Evolutionary conservation across 352 stramenopile species (phyloP).

Genomic region (Phytophthora sojae): DNA sequence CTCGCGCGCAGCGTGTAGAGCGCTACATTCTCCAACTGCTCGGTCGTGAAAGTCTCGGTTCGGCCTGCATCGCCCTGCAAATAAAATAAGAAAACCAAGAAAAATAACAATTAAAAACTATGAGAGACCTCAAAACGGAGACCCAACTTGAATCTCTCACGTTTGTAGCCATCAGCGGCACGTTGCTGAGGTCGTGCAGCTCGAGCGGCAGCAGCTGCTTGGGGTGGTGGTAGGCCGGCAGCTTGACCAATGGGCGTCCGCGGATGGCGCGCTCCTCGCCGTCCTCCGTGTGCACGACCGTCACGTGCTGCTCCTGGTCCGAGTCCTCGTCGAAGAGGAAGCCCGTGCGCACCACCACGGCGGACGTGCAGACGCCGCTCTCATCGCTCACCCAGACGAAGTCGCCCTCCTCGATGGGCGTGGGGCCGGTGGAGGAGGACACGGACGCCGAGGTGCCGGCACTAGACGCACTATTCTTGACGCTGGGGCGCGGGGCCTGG

Average conservation of each 20-base stretch:
- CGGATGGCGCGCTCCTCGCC: conserved; percentile 81
- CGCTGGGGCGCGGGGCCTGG: background rate
- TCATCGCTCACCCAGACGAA: conserved; percentile 75
- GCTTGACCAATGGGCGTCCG: conserved; percentile 58
- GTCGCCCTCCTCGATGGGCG: conserved; percentile 64
- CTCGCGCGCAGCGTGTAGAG: conserved; percentile 77
- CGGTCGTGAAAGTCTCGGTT: conserved; percentile 63
- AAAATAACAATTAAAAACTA: conserved; percentile 1
- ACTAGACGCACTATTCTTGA: background rate
- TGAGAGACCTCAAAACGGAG: background rate
- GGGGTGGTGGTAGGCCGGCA: conserved; percentile 68
- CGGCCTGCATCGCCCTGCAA: conserved; percentile 58
- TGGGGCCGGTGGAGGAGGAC: background rate
- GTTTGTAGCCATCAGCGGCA: conserved; percentile 74
- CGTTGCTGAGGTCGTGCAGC: conserved; percentile 72
- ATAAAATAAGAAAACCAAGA: background rate
- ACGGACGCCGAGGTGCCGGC: background rate
- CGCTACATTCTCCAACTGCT: conserved; percentile 79
- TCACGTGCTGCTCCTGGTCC: conserved; percentile 73
- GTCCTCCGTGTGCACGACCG: conserved; percentile 84
- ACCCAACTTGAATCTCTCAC: conserved; percentile 25
- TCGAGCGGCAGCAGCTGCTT: conserved; percentile 65
- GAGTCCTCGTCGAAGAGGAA: conserved; percentile 68
- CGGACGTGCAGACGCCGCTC: conserved; percentile 57
- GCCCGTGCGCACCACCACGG: conserved; percentile 67